Evolutionary conservation across 2,329 filamentous ascomycete genomes (phyloP), one percentile per base, ranked within the genome.

Genomic region (Ophiocordyceps australis): DNA sequence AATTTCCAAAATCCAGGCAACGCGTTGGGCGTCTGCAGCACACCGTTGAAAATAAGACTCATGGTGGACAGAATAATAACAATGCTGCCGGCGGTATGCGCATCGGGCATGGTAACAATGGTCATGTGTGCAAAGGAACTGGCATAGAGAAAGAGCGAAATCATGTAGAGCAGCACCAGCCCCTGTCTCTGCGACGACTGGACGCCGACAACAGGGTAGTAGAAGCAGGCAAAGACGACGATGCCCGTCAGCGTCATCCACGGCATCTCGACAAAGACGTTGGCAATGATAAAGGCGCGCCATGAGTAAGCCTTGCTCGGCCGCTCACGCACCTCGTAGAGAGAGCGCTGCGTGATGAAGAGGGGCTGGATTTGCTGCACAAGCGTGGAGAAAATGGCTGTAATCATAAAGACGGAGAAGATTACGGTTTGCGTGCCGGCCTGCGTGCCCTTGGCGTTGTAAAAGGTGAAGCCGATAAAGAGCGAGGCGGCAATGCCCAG

Each of bases 391-490:
- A 85, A 85, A 41, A 85, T 74, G 14, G 74, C 81, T 29, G 69
- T 62, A 26, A 82, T 48, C 67, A 82, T 74, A 50, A 85, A 85
- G 21, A 80, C 68, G 24, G 62, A 60, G 46, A 83, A 83, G 43
- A 83, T 59, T 27, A 78, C 66, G 41, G 76, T 77, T 39, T 81
- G 74, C 36, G 82, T 64, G n/a, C 76, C 77, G 14, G 75, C 69
- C 25, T 65, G 53, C 0, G 66, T 69, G 26, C 57, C 57, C 6
- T 65, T 30, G 5, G 53, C 42, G 4, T 54, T 24, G 50, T 59
- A 80, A 46, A 83, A 80, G 0, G 72, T 75, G 44, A 81, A 78
- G 1, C 76, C 78, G 30, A 83, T 74, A 42, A 85, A 85, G 2
- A 86, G 54, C 6, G 64, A 57, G 14, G 68, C 59, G 29, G 69